Percentiles rank a stretch among this genome's conserved stretches.
phyloP scores from a whole-genome alignment of 345 rosid genomes.

The Brassica nigra region DNA sequence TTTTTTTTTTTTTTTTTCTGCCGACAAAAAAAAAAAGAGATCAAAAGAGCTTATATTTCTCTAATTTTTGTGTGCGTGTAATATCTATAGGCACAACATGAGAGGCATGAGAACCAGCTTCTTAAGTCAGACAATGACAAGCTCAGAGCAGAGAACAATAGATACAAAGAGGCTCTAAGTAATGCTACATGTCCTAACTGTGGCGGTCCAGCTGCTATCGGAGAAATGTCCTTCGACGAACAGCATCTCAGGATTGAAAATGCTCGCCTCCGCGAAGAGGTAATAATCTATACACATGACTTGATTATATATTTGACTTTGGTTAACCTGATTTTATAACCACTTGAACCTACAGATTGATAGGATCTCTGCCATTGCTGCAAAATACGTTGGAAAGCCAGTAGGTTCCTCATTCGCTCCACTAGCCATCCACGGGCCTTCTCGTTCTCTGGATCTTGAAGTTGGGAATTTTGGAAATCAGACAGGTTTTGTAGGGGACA shows the following conservation, averaged over 20 bases:
- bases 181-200: conserved; percentile 85
- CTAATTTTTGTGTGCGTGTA: neutral
- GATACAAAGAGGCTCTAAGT: conserved; percentile 79
- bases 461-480: conserved; percentile 63
- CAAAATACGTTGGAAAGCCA: conserved; percentile 85
- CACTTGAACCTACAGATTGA: conserved; percentile 65
- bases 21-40: no score
- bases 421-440: conserved; percentile 48
- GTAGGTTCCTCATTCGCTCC: conserved; percentile 55
- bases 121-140: conserved; percentile 88
- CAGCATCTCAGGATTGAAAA: conserved; percentile 94
- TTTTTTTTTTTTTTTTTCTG: no score
- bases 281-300: neutral
- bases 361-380: conserved; percentile 84
- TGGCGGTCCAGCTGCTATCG: conserved; percentile 84
- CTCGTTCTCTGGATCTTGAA: conserved; percentile 68
- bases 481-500: conserved; percentile 71
- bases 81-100: conserved; percentile 71
- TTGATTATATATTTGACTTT: neutral
- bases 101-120: conserved; percentile 79
- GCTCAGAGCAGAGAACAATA: conserved; percentile 76
- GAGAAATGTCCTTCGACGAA: conserved; percentile 99
- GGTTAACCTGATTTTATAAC: neutral
- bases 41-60: neutral
- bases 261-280: conserved; percentile 92